Evolutionary conservation across 2,329 filamentous ascomycete species (phyloP).

Genomic region (Atkinsonella texensis): DNA sequence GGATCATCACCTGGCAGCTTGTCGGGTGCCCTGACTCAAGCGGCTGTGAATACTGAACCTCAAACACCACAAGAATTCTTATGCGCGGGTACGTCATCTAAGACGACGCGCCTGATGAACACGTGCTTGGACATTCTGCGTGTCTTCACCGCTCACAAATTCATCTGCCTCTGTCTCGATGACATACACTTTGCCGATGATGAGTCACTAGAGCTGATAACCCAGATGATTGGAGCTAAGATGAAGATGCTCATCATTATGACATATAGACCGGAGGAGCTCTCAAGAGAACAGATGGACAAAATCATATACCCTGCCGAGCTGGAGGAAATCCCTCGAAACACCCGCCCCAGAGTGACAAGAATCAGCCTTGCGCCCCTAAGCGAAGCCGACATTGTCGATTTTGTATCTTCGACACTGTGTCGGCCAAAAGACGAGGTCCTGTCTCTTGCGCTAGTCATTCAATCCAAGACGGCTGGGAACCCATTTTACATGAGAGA

Average conservation of each 20-base stretch:
- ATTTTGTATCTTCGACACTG: slow-evolving; percentile 74
- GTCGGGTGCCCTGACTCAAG: slow-evolving; percentile 21
- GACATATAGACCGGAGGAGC: slow-evolving; percentile 59
- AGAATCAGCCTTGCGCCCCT: slow-evolving; percentile 63
- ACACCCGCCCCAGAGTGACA: slow-evolving; percentile 47
- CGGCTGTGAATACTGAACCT: slow-evolving; percentile 24
- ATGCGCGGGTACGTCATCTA: slow-evolving; percentile 44
- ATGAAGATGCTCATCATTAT: slow-evolving; percentile 75
- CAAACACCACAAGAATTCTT: slow-evolving; percentile 49
- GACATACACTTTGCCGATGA: slow-evolving; percentile 85
- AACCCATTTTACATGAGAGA: slow-evolving; percentile 88
- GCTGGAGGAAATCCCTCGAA: slow-evolving; percentile 34
- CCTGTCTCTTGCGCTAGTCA: slow-evolving; percentile 65
- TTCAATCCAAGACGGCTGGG: slow-evolving; percentile 79
- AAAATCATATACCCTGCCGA: slow-evolving; percentile 42
- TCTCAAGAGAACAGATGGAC: slow-evolving; percentile 42
- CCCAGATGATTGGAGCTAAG: slow-evolving; percentile 64
- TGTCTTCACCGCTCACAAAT: slow-evolving; percentile 69
- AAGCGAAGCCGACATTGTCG: slow-evolving; percentile 64
- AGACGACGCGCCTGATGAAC: slow-evolving; percentile 67
- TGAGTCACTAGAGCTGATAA: slow-evolving; percentile 74
- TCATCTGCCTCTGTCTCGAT: slow-evolving; percentile 81
- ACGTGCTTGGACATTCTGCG: slow-evolving; percentile 78
- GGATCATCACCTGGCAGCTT: slow-evolving; percentile 38
- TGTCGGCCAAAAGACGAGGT: slow-evolving; percentile 62